Evolutionary conservation across 768 basidiomycete genomes (phyloP), one percentile per base, ranked within the genome.

Genomic region (Leccinum pellstonianum): DNA sequence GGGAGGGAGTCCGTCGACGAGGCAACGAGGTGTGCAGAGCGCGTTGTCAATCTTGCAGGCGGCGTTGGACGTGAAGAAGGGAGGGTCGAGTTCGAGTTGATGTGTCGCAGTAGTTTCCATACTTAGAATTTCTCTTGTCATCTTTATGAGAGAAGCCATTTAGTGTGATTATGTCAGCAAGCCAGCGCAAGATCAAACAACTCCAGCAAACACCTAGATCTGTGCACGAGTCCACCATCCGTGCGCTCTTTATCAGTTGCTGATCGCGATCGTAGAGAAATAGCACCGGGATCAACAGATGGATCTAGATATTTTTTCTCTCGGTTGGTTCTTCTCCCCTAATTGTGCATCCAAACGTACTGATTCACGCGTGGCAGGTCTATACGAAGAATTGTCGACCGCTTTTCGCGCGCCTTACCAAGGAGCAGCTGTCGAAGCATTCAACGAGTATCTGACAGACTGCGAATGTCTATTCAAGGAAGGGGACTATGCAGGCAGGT

Each of bases 21-120:
- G 69, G 47, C 64, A 56, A 46, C 63, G 69, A 47, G 58, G 65
- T 11, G 41, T 71, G 38, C 70, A 71, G 31, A 65, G 29, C 5
- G 59, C 70, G 17, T 52, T 71, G 17, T 71, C 70, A 37, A 71
- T 71, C 57, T 56, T 71, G 33, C 69, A 70, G 12, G 69, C 69
- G 5, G 69, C 69, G 25, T 59, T 69, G 61, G 70, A 71, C 21
- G 63, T 63, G 29, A 71, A 69, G 25, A 71, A 68, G 60, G 52
- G 66, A 21, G 59, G 62, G 17, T 5, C 66, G 11, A 54, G 62
- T 29, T 5, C 66, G 11, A 54, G 62, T 29, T 66, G 56, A 63
- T 51, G 15, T n/a, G 14, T 47, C 46, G 12, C 4, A 9, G 12
- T 48, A 25, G 12, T 33, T 27, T 25, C 4, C 48, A 49, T 49